Conservation (phyloP, 139 green algal species). For the Monoraphidium neglectum region DNA sequence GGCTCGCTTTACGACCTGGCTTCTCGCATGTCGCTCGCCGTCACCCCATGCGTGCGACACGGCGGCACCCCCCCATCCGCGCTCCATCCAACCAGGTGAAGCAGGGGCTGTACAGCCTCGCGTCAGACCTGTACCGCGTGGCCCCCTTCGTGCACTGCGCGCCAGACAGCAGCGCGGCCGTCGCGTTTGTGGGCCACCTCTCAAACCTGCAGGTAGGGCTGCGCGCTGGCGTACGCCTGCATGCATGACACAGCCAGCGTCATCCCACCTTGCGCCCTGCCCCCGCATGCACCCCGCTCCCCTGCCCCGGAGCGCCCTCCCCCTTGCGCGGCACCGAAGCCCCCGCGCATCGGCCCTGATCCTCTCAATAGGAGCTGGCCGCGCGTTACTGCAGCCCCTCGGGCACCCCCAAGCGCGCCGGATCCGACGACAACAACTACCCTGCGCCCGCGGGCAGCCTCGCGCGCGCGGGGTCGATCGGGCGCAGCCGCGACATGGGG, state of each 20-base stretch:
- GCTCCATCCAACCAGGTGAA: constrained; percentile 12
- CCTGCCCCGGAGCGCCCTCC: no score
- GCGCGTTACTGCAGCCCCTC: not conserved
- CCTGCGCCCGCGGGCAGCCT: not conserved
- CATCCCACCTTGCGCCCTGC: no score
- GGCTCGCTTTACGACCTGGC: no score
- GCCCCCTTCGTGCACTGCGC: constrained; percentile 46
- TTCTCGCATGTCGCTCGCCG: no score
- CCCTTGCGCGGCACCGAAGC: no score
- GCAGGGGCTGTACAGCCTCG: constrained; percentile 17
- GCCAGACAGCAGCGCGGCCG: constrained; percentile 22
- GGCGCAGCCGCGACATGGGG: constrained; percentile 30
- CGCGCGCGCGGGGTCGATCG: constrained; percentile 22
- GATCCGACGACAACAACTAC: not conserved
- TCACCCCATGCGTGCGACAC: no score
- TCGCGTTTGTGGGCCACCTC: constrained; percentile 29
- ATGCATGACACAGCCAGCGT: no score
- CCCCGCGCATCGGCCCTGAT: no score
- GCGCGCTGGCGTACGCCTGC: no score
- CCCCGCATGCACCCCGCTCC: no score
- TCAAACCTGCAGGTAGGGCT: constrained; percentile 33
- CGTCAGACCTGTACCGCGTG: constrained; percentile 35
- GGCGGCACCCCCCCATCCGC: no score
- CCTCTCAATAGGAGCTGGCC: constrained; percentile 24
- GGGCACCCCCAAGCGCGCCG: not conserved